Conservation (phyloP, 164 flowering plant species). For the Magnolia changhungtana region DNA sequence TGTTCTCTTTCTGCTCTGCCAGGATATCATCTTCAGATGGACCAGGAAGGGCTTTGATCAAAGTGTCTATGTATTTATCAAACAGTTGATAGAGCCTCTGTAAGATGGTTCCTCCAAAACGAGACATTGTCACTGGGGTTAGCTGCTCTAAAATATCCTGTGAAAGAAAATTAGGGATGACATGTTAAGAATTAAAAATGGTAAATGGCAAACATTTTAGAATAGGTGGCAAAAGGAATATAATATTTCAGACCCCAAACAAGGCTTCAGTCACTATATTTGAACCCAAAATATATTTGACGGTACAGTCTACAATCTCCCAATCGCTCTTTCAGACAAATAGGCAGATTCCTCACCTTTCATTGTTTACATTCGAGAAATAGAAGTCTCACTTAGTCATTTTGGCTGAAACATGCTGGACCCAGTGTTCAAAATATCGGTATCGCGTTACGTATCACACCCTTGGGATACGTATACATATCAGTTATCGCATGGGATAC, state of each 20-base stretch:
- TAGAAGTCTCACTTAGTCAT: neutral
- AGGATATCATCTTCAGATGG: slow-evolving; percentile 86
- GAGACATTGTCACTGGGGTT: slow-evolving; percentile 55
- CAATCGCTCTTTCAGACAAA: neutral
- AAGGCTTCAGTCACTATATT: neutral
- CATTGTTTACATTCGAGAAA: too few relatives aligned
- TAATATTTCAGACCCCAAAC: too few relatives aligned
- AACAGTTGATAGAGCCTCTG: slow-evolving; percentile 65
- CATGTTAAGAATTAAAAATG: neutral
- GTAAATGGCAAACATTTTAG: neutral
- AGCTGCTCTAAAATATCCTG: slow-evolving; percentile 84
- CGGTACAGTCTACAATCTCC: neutral
- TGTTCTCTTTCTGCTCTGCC: slow-evolving; percentile 54
- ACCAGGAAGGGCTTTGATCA: slow-evolving; percentile 68
- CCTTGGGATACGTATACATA: too few relatives aligned
- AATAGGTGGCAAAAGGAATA: neutral
- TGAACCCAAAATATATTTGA: neutral
- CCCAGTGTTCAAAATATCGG: too few relatives aligned
- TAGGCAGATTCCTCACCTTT: neutral
- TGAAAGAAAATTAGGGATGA: slow-evolving; percentile 16
- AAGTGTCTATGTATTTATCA: slow-evolving; percentile 69
- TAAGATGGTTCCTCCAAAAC: slow-evolving; percentile 76
- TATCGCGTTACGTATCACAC: too few relatives aligned
- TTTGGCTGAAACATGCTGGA: too few relatives aligned
- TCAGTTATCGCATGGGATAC: too few relatives aligned